These are phyloP conservation scores for Talaromyces stipitatus DNA, from an alignment of 495 filamentous ascomycete genomes.

Conservation along the genomic window DNA sequence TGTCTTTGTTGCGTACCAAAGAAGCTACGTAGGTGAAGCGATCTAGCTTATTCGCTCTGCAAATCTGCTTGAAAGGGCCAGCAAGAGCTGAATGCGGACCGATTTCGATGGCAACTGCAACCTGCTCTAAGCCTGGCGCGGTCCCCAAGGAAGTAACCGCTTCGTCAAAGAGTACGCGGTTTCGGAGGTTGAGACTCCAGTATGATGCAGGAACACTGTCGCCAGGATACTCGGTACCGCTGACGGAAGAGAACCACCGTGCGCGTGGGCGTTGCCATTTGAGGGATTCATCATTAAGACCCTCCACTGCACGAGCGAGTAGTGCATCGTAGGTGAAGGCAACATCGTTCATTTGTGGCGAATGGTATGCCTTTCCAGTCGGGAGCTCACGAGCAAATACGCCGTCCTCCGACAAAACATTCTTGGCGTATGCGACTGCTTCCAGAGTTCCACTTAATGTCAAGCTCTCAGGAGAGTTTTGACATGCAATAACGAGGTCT, in stretches of 20 bases:
- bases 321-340: neutral
- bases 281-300: neutral
- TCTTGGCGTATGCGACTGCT: conserved; percentile 11
- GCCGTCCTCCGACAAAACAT: conserved; percentile 4
- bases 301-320: neutral
- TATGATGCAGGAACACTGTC: too few species aligned
- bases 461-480: conserved; percentile 22
- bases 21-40: conserved; percentile 14
- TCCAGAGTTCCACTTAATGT: conserved; percentile 19
- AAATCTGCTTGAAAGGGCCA: conserved; percentile 21
- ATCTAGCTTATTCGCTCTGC: neutral
- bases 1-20: conserved; percentile 9
- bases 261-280: too few species aligned
- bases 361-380: conserved; percentile 46
- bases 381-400: conserved; percentile 44
- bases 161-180: conserved; percentile 16
- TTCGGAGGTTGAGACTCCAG: conserved; percentile 12
- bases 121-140: conserved; percentile 16
- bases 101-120: conserved; percentile 18
- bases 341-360: conserved; percentile 39
- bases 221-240: too few species aligned
- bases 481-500: conserved; percentile 14
- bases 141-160: conserved; percentile 13
- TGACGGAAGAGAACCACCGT: too few species aligned
- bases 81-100: conserved; percentile 23